Conservation (phyloP, 768 basidiomycete genomes). For the Macrocybe gigantea region DNA sequence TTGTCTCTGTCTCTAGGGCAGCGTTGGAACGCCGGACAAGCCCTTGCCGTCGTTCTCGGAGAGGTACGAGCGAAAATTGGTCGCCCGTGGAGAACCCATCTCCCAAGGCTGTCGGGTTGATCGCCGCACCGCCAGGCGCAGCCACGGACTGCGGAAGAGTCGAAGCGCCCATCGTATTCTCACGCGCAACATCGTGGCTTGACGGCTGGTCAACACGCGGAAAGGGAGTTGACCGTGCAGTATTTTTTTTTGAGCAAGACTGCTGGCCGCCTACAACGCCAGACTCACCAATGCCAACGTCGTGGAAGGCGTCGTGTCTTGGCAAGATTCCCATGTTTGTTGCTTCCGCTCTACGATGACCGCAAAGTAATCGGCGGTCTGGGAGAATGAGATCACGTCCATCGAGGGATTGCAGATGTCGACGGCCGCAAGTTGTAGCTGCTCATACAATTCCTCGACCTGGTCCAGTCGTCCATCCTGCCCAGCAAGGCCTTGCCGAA, state of each 20-base stretch:
- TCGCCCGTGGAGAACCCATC: background rate
- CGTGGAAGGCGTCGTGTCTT: background rate
- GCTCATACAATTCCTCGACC: slow-evolving; percentile 27
- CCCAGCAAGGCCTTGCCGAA: slow-evolving; percentile 26
- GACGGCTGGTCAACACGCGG: background rate
- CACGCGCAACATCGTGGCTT: background rate
- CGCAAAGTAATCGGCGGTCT: slow-evolving; percentile 31
- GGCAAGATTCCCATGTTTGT: background rate
- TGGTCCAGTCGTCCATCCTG: slow-evolving; percentile 33
- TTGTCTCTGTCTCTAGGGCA: no score
- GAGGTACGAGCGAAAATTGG: background rate
- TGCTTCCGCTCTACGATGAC: slow-evolving; percentile 22
- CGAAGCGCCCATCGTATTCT: background rate
- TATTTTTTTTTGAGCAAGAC: background rate
- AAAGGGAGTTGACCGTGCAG: background rate
- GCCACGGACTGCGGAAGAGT: background rate
- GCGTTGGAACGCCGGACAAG: background rate
- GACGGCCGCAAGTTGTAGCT: slow-evolving; percentile 34
- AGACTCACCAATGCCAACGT: background rate
- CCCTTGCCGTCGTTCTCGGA: background rate
- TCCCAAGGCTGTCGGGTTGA: background rate
- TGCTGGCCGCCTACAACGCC: background rate
- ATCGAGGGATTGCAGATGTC: slow-evolving; percentile 30
- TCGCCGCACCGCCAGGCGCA: background rate
- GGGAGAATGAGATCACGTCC: slow-evolving; percentile 37